These are phyloP conservation scores for Wolfiporia cocos DNA, from an alignment of 1,284 basidiomycete species.

Conservation along the genomic window DNA sequence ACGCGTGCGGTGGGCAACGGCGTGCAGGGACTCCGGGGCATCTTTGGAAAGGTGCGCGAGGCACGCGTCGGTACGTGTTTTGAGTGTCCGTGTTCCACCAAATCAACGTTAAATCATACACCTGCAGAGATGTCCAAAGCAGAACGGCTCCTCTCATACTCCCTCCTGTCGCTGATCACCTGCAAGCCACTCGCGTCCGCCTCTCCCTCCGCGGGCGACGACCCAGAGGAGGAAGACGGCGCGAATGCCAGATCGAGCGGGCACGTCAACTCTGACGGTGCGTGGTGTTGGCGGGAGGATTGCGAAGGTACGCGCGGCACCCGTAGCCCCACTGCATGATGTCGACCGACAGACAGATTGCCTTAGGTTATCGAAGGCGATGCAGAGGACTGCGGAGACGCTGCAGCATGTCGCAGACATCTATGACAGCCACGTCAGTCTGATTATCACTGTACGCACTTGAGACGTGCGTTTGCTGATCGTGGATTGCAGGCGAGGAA, in stretches of 20 bases:
- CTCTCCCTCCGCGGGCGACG: conserved; percentile 36
- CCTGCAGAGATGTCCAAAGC: conserved; percentile 65
- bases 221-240: conserved; percentile 44
- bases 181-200: conserved; percentile 53
- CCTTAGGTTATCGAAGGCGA: conserved; percentile 66
- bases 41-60: conserved; percentile 57
- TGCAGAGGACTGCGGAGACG: conserved; percentile 73
- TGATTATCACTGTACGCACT: conserved; percentile 1
- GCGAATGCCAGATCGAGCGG: conserved; percentile 37
- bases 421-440: conserved; percentile 69
- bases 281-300: conserved; percentile 82
- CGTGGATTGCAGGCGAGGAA: conserved; percentile 71
- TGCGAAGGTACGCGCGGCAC: conserved; percentile 46
- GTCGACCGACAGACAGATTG: conserved; percentile 44
- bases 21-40: conserved; percentile 58
- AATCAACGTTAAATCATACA: background rate
- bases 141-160: conserved; percentile 64
- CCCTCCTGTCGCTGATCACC: conserved; percentile 64
- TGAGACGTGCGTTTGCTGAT: too few species aligned
- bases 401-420: conserved; percentile 71
- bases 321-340: background rate
- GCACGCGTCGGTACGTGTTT: conserved; percentile 53
- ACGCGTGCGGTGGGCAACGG: conserved; percentile 58
- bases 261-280: conserved; percentile 64
- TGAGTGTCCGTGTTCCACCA: background rate